A percentile compares a stretch with the other conserved stretches of the same genome.
These are phyloP conservation scores for Caloboletus inedulis DNA, from an alignment of 1,284 basidiomycete species.

Conservation along the genomic window DNA sequence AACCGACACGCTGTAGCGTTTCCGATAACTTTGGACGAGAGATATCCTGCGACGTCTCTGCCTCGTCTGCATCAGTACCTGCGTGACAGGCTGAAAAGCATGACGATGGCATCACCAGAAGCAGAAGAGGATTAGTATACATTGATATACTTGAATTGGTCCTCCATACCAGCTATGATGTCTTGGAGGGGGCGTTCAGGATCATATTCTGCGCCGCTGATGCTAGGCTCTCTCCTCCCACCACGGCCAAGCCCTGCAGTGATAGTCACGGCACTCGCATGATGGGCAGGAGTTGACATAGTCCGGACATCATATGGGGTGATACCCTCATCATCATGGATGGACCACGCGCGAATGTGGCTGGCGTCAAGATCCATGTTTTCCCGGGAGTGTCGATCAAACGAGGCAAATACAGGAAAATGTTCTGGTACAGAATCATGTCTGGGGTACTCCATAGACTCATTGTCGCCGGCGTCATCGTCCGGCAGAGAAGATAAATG, in stretches of 20 bases:
- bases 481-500: slow-evolving; percentile 50
- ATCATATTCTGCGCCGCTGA: slow-evolving; percentile 81
- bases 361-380: slow-evolving; percentile 53
- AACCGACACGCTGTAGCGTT: slow-evolving; percentile 58
- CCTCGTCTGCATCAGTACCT: slow-evolving; percentile 17
- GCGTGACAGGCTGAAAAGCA: slow-evolving; percentile 17
- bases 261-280: slow-evolving; percentile 83
- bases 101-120: not conserved
- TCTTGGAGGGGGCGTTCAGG: slow-evolving; percentile 78
- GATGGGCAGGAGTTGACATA: slow-evolving; percentile 79
- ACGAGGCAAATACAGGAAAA: slow-evolving; percentile 55
- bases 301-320: slow-evolving; percentile 65
- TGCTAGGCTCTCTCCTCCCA: slow-evolving; percentile 50
- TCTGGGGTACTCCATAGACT: slow-evolving; percentile 64
- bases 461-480: slow-evolving; percentile 40
- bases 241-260: slow-evolving; percentile 68
- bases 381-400: slow-evolving; percentile 56
- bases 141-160: slow-evolving; percentile 34
- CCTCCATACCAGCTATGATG: slow-evolving; percentile 59
- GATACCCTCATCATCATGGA: slow-evolving; percentile 62
- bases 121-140: slow-evolving; percentile 2
- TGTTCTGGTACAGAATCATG: slow-evolving; percentile 56
- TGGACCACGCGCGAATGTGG: slow-evolving; percentile 61
- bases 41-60: slow-evolving; percentile 29
- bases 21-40: slow-evolving; percentile 63